Conservation (phyloP, 805 yeast species). For the Yarrowia bubula region DNA sequence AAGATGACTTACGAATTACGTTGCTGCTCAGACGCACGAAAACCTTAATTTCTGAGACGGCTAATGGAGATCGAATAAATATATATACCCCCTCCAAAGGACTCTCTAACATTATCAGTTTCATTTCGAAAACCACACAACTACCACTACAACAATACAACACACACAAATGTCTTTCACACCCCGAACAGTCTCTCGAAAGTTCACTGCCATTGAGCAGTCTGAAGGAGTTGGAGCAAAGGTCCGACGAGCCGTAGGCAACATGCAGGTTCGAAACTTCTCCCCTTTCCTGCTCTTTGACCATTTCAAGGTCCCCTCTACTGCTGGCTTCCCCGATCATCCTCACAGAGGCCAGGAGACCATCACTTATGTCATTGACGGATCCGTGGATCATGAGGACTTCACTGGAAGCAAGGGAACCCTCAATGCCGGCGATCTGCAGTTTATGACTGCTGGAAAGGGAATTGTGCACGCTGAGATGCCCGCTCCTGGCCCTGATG, state of each 20-base stretch:
- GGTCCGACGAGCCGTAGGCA: slow-evolving; percentile 78
- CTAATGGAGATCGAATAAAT: background rate
- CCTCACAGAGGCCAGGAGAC: slow-evolving; percentile 83
- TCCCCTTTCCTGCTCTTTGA: slow-evolving; percentile 79
- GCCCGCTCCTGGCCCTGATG: slow-evolving; percentile 57
- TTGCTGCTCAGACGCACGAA: background rate
- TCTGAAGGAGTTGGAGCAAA: slow-evolving; percentile 83
- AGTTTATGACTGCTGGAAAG: slow-evolving; percentile 89
- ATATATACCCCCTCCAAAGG: background rate
- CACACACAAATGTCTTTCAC: slow-evolving; percentile 27
- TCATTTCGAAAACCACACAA: background rate
- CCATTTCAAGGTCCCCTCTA: slow-evolving; percentile 62
- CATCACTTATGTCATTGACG: slow-evolving; percentile 60
- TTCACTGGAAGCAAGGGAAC: slow-evolving; percentile 79
- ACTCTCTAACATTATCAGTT: background rate
- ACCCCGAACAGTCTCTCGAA: slow-evolving; percentile 50
- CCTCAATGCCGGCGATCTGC: slow-evolving; percentile 75
- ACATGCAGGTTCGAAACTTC: slow-evolving; percentile 62
- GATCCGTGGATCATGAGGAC: slow-evolving; percentile 75
- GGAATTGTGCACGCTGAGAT: slow-evolving; percentile 85
- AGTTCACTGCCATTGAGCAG: slow-evolving; percentile 61
- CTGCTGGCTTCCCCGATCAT: slow-evolving; percentile 77
- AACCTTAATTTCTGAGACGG: background rate
- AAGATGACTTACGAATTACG: slow-evolving; percentile 8
- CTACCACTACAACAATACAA: background rate